phyloP scores from a whole-genome alignment of 345 rosid genomes.

The Physaria fendleri region DNA sequence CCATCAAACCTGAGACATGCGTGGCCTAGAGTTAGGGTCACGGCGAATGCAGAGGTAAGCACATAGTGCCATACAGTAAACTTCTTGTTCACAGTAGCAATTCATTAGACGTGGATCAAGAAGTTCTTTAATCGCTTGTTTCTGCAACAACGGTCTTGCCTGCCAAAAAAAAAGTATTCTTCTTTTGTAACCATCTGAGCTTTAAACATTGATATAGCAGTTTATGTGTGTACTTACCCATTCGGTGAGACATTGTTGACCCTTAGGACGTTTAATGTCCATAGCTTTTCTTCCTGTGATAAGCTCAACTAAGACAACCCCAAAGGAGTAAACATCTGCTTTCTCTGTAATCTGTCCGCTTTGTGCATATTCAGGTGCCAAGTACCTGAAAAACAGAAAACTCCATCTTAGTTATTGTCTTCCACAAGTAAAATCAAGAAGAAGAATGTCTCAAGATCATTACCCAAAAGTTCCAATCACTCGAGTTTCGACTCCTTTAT shows the following conservation, averaged over 20 bases:
- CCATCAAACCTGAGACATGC: constrained; percentile 99
- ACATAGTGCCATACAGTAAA: constrained; percentile 71
- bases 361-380: constrained; percentile 96
- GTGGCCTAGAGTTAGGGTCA: constrained; percentile 78
- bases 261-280: constrained; percentile 81
- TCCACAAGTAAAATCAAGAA: not conserved
- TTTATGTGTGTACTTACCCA: constrained; percentile 51
- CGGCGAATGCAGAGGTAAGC: constrained; percentile 87
- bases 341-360: constrained; percentile 97
- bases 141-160: constrained; percentile 91
- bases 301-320: constrained; percentile 91
- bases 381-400: constrained; percentile 45
- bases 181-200: not conserved
- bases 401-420: not conserved
- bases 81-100: constrained; percentile 57
- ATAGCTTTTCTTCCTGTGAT: constrained; percentile 94
- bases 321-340: constrained; percentile 94
- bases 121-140: constrained; percentile 58
- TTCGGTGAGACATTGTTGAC: constrained; percentile 93
- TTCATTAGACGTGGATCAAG: constrained; percentile 63
- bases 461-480: constrained; percentile 98
- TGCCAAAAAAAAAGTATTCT: constrained; percentile 18
- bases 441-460: not conserved
- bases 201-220: not conserved
- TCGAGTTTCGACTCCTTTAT: constrained; percentile 85